phyloP scores from a whole-genome alignment of 2,329 filamentous ascomycete genomes.

The Nothophoma quercina region DNA sequence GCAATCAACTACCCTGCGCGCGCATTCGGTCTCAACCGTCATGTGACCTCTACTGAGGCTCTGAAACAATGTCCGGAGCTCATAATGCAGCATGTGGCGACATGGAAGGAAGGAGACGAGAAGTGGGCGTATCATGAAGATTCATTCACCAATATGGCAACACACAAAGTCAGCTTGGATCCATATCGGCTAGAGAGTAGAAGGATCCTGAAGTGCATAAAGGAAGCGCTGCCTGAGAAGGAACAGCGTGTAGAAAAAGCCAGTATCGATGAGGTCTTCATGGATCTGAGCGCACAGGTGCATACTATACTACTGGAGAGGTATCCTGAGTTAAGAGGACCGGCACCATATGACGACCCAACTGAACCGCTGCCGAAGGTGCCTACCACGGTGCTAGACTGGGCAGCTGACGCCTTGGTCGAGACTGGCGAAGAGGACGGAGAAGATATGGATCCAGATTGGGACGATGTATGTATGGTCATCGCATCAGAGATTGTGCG shows the following conservation, averaged over 20 bases:
- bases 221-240: conserved; percentile 70
- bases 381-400: conserved; percentile 76
- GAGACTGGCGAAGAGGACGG: conserved; percentile 76
- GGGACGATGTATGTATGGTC: conserved; percentile 90
- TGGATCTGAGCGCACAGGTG: conserved; percentile 87
- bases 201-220: conserved; percentile 80
- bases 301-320: conserved; percentile 76
- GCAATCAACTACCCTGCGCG: conserved; percentile 95
- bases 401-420: conserved; percentile 82
- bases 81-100: conserved; percentile 90
- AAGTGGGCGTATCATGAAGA: conserved; percentile 91
- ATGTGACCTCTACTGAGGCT: conserved; percentile 81
- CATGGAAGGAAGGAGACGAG: conserved; percentile 90
- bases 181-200: conserved; percentile 87
- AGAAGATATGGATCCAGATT: conserved; percentile 86
- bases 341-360: conserved; percentile 76
- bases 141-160: conserved; percentile 78
- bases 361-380: conserved; percentile 76
- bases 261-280: conserved; percentile 92
- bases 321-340: conserved; percentile 74
- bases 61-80: conserved; percentile 85
- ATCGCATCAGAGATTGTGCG: conserved; percentile 90
- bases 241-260: conserved; percentile 88
- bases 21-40: conserved; percentile 77
- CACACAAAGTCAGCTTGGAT: conserved; percentile 93